Percentiles rank a stretch among this genome's conserved stretches.
These are phyloP conservation scores for Microcera coccophila DNA, from an alignment of 2,329 filamentous ascomycete genomes.

Conservation along the genomic window DNA sequence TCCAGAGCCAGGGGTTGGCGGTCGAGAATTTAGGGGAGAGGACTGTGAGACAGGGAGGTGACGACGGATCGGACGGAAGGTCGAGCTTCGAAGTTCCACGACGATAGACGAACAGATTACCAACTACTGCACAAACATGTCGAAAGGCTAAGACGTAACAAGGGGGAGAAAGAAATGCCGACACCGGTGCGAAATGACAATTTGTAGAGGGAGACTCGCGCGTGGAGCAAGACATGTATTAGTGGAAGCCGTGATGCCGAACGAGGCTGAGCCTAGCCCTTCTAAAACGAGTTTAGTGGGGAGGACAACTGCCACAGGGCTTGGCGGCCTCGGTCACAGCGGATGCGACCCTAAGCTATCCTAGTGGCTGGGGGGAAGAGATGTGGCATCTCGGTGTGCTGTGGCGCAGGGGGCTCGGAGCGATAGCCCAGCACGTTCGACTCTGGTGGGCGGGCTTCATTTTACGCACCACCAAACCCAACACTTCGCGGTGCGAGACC, in stretches of 20 bases:
- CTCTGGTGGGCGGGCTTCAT: not conserved
- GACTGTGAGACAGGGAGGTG: not conserved
- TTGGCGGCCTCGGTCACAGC: slow-evolving; percentile 26
- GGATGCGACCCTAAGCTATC: no score
- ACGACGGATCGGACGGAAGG: not conserved
- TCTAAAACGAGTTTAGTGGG: slow-evolving; percentile 15
- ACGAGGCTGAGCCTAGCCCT: slow-evolving; percentile 26
- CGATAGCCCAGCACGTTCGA: not conserved
- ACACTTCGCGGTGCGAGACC: no score
- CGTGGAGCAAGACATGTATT: slow-evolving; percentile 27
- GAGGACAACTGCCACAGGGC: slow-evolving; percentile 9
- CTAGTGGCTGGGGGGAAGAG: slow-evolving; percentile 18
- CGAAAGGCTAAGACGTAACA: slow-evolving; percentile 8
- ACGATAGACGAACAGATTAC: not conserved
- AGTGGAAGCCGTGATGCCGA: slow-evolving; percentile 28
- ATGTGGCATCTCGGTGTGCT: not conserved
- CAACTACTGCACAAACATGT: slow-evolving; percentile 13
- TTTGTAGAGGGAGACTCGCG: slow-evolving; percentile 20
- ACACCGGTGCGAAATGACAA: slow-evolving; percentile 18
- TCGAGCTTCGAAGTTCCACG: not conserved
- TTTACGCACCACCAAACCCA: no score
- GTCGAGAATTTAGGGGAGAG: not conserved
- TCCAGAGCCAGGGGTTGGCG: not conserved
- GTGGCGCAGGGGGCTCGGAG: not conserved
- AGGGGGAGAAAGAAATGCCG: slow-evolving; percentile 15